These are phyloP conservation scores for Gastrodia elata DNA, from an alignment of 106 monocot genomes.

Conservation along the genomic window DNA sequence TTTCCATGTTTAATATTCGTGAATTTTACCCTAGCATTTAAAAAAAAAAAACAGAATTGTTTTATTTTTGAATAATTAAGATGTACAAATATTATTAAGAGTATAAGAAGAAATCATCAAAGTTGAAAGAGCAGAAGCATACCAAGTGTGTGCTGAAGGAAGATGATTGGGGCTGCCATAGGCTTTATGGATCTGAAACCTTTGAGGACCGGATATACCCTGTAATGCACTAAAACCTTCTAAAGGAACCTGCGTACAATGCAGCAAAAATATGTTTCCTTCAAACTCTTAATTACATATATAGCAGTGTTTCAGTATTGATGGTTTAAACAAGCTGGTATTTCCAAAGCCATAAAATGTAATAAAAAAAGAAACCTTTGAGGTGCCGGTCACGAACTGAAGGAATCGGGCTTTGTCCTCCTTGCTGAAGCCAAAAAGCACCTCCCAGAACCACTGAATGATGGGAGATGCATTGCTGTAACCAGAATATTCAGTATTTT, in stretches of 20 bases:
- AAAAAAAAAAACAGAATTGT: too few species aligned
- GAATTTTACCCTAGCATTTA: too few species aligned
- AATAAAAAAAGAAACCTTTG: conserved; percentile 47
- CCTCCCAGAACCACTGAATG: conserved; percentile 99
- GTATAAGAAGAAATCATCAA: neutral
- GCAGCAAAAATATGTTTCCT: neutral
- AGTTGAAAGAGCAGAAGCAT: conserved; percentile 9
- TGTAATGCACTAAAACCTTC: conserved; percentile 98
- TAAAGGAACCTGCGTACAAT: conserved; percentile 65
- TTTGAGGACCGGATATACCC: conserved; percentile 92
- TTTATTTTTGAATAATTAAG: too few species aligned
- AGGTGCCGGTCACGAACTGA: conserved; percentile 99
- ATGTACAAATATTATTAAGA: too few species aligned
- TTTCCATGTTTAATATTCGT: too few species aligned
- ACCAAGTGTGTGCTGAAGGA: conserved; percentile 99
- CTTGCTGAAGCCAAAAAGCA: conserved; percentile 90
- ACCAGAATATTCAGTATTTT: conserved; percentile 95
- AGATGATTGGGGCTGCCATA: conserved; percentile 80
- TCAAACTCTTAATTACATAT: neutral
- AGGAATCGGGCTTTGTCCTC: conserved; percentile 97
- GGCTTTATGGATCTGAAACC: conserved; percentile 98
- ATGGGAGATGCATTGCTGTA: conserved; percentile 89
- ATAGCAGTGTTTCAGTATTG: neutral
- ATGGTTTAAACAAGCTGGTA: neutral
- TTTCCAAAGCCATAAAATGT: neutral